A percentile compares a stretch with the other conserved stretches of the same genome.
Evolutionary conservation across 2,329 filamentous ascomycete species (phyloP).

Genomic region (Allantophomopsis lycopodina): DNA sequence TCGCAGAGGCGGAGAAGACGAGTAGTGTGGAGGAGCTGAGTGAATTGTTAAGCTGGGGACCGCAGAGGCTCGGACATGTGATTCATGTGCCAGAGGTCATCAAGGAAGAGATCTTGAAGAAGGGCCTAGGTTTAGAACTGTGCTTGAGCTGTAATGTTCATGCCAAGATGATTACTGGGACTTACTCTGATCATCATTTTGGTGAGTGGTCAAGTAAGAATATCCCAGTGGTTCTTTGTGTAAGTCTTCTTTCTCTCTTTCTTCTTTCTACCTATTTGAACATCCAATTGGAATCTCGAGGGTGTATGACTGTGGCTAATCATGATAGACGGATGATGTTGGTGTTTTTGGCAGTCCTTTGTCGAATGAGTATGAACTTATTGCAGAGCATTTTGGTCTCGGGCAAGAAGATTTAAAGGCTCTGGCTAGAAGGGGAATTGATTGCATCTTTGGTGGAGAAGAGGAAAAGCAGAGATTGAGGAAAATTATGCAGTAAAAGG

Average conservation of each 20-base stretch:
- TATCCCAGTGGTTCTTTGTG: constrained; percentile 51
- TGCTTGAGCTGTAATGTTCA: constrained; percentile 74
- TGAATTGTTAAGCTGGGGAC: constrained; percentile 49
- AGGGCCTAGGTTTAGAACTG: constrained; percentile 54
- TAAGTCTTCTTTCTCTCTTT: constrained; percentile 28
- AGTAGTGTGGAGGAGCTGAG: constrained; percentile 44
- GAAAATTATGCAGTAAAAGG: constrained; percentile 29
- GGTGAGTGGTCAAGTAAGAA: constrained; percentile 53
- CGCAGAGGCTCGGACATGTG: constrained; percentile 63
- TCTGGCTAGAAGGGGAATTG: constrained; percentile 46
- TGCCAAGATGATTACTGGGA: constrained; percentile 56
- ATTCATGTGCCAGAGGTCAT: constrained; percentile 55
- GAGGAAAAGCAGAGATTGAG: constrained; percentile 44
- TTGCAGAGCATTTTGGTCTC: constrained; percentile 56
- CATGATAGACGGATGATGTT: constrained; percentile 64
- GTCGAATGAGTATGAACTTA: constrained; percentile 65
- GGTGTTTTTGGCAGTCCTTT: constrained; percentile 66
- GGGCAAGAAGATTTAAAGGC: constrained; percentile 28
- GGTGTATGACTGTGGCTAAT: background rate
- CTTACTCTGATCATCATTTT: constrained; percentile 60
- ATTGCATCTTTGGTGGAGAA: constrained; percentile 52
- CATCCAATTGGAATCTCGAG: background rate
- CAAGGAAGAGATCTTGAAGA: constrained; percentile 37
- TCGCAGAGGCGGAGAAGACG: constrained; percentile 53
- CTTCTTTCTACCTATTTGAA: background rate